These are phyloP conservation scores for Candida mesenterica DNA, from an alignment of 1,139 yeast genomes.

Conservation along the genomic window DNA sequence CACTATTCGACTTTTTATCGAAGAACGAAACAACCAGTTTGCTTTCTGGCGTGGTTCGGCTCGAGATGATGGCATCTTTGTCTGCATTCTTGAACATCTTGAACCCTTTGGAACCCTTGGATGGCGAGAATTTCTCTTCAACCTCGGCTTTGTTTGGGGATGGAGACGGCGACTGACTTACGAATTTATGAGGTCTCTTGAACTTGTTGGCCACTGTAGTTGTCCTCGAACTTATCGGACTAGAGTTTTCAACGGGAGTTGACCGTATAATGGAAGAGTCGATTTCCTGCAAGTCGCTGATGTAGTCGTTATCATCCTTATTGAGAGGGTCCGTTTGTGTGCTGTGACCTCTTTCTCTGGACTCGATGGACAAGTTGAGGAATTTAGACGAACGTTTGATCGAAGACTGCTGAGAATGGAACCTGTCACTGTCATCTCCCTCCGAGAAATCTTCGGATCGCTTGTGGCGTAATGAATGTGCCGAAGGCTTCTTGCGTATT, in stretches of 20 bases:
- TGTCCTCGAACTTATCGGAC: conserved; percentile 13
- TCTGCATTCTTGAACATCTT: conserved; percentile 37
- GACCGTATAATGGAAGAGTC: conserved; percentile 19
- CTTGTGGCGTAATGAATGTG: conserved; percentile 7
- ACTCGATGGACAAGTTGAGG: conserved; percentile 46
- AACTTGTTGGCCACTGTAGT: conserved; percentile 32
- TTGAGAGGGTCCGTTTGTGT: background rate
- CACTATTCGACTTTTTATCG: conserved; percentile 13
- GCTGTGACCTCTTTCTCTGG: conserved; percentile 17
- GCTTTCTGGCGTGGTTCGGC: conserved; percentile 20
- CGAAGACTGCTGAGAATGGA: conserved; percentile 26
- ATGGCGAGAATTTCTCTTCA: conserved; percentile 4
- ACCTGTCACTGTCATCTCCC: conserved; percentile 19
- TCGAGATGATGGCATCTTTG: background rate
- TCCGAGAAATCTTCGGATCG: conserved; percentile 10
- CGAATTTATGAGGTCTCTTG: conserved; percentile 48
- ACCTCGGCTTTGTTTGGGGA: conserved; percentile 18
- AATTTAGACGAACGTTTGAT: conserved; percentile 48
- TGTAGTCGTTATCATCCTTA: conserved; percentile 22
- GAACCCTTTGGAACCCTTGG: conserved; percentile 15
- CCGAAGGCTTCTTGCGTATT: conserved; percentile 1
- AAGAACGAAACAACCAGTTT: conserved; percentile 17
- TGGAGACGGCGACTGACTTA: conserved; percentile 48
- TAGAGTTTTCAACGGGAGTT: conserved; percentile 12
- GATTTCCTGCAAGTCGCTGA: conserved; percentile 31